Evolutionary conservation across 371 early-diverging fungal species (phyloP).

Genomic region (Nematocida sp.): DNA sequence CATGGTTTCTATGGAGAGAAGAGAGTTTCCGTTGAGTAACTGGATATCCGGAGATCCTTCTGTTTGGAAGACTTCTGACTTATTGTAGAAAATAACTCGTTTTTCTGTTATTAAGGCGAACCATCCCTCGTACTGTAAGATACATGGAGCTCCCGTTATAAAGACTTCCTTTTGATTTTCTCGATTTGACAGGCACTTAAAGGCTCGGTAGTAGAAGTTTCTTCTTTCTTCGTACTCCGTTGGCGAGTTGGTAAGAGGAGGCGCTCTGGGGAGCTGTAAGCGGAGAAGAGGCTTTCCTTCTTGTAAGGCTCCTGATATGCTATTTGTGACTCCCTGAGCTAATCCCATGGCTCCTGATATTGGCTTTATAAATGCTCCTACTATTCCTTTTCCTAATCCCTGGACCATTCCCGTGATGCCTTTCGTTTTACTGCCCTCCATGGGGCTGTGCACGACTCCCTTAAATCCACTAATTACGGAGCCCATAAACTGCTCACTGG

Average conservation of each 20-base stretch:
- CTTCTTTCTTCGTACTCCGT: constrained; percentile 38
- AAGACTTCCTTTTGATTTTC: constrained; percentile 16
- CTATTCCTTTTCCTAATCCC: constrained; percentile 49
- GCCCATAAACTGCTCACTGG: constrained; percentile 52
- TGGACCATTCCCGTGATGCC: constrained; percentile 51
- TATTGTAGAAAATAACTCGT: constrained; percentile 45
- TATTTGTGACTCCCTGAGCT: constrained; percentile 37
- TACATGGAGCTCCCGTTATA: constrained; percentile 36
- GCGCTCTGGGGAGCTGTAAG: constrained; percentile 48
- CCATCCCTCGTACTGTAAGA: constrained; percentile 29
- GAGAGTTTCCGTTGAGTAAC: not conserved
- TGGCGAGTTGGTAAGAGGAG: constrained; percentile 12
- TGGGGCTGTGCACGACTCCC: constrained; percentile 49
- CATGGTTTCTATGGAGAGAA: not conserved
- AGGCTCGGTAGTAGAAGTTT: constrained; percentile 46
- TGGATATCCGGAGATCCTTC: not conserved
- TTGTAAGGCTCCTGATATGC: constrained; percentile 37
- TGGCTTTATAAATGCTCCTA: constrained; percentile 46
- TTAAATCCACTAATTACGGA: constrained; percentile 50
- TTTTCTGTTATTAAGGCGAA: constrained; percentile 20
- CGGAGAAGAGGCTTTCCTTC: constrained; percentile 33
- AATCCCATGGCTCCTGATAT: constrained; percentile 49
- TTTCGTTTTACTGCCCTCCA: constrained; percentile 42
- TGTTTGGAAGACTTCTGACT: constrained; percentile 13
- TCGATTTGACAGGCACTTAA: not conserved